Evolutionary conservation across 805 yeast genomes (phyloP).

Genomic region (Wickerhamiella brachini): DNA sequence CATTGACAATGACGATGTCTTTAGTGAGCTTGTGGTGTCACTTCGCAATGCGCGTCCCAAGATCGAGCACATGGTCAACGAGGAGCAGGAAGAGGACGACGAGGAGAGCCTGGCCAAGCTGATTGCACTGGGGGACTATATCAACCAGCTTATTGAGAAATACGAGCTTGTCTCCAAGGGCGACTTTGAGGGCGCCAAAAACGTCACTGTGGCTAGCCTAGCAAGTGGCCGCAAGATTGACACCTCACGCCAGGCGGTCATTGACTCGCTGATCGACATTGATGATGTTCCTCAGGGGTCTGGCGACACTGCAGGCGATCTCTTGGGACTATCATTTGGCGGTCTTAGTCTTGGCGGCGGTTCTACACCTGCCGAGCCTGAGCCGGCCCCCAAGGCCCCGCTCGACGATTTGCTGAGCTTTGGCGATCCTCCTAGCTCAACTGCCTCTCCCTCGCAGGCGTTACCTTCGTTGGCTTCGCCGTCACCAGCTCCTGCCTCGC

Average conservation of each 20-base stretch:
- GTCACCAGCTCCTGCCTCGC: conserved; percentile 10
- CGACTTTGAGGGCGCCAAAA: conserved; percentile 39
- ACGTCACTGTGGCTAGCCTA: conserved; percentile 29
- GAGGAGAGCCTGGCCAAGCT: conserved; percentile 49
- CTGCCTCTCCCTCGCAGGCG: conserved; percentile 17
- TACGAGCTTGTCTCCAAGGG: conserved; percentile 55
- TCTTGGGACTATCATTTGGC: conserved; percentile 50
- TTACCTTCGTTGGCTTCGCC: background rate
- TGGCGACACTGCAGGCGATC: conserved; percentile 33
- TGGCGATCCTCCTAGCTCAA: conserved; percentile 11
- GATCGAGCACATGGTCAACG: conserved; percentile 68
- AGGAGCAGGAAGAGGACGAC: conserved; percentile 57
- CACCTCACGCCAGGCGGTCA: conserved; percentile 27
- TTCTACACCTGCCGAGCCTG: conserved; percentile 8
- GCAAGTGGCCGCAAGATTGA: conserved; percentile 16
- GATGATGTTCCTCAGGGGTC: conserved; percentile 36
- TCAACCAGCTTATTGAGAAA: conserved; percentile 54
- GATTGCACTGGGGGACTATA: conserved; percentile 57
- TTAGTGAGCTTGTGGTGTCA: conserved; percentile 61
- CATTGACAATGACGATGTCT: conserved; percentile 47
- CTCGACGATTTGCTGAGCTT: background rate
- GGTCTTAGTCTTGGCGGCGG: conserved; percentile 36
- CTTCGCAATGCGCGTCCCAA: conserved; percentile 79
- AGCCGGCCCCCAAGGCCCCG: background rate
- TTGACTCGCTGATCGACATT: conserved; percentile 57